Percentiles rank a stretch among this genome's conserved stretches.
Conservation (phyloP, 371 early-diverging fungal genomes). For the Apophysomyces elegans region DNA sequence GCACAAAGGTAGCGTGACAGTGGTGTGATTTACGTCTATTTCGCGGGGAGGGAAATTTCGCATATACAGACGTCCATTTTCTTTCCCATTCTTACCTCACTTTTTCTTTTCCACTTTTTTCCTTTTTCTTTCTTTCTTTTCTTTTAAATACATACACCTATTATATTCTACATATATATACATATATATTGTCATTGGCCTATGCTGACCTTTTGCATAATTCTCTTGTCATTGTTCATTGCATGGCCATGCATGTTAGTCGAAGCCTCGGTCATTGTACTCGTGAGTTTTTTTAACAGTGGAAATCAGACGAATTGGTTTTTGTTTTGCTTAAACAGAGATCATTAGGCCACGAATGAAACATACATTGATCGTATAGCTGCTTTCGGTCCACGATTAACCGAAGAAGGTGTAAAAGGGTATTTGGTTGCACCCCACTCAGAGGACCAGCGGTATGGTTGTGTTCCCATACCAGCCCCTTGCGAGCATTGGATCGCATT, state of each 20-base stretch:
- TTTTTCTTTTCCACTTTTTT: neutral
- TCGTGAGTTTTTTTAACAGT: conserved; percentile 12
- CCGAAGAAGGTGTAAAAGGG: conserved; percentile 47
- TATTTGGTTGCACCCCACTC: conserved; percentile 39
- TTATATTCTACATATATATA: neutral
- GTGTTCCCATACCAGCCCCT: conserved; percentile 31
- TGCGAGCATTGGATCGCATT: conserved; percentile 77
- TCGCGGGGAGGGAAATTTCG: neutral
- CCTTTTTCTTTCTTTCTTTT: conserved; percentile 14
- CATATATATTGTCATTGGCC: conserved; percentile 5
- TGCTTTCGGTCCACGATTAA: conserved; percentile 69
- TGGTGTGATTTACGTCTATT: neutral
- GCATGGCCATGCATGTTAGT: conserved; percentile 4
- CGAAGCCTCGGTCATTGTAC: conserved; percentile 10
- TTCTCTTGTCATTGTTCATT: conserved; percentile 8
- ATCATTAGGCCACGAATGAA: conserved; percentile 58
- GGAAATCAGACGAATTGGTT: neutral
- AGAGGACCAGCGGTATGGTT: conserved; percentile 37
- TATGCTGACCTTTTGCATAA: conserved; percentile 12
- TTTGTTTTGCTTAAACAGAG: too few relatives aligned
- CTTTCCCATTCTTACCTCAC: neutral
- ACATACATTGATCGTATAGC: conserved; percentile 69
- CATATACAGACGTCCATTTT: neutral
- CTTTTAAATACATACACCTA: conserved; percentile 6
- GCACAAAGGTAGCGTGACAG: conserved; percentile 10